Base-by-base conservation (phyloP, 768 basidiomycete species). In the Phaeotremella fagi region DNA sequence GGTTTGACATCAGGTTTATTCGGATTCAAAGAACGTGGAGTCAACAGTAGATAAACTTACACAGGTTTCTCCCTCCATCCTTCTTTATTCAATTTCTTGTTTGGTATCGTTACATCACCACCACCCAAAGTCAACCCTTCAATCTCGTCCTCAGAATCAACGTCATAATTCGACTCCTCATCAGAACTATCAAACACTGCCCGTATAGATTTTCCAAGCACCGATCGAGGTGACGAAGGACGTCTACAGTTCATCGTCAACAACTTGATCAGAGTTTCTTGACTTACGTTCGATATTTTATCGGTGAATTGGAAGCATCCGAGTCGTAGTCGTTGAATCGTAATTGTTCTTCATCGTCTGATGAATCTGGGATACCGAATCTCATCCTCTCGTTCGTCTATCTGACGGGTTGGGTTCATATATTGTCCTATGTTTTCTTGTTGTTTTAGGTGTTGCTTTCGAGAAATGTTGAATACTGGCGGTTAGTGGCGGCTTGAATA, bases 91-190 rank as follows among this genome's bases (percentile, higher is more conserved):
- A 12, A 15, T 58, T 58, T 1, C 54, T 54, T n/a, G n/a, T n/a
- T n/a, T n/a, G n/a, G n/a, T n/a, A n/a, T n/a, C n/a, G n/a, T n/a
- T n/a, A n/a, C n/a, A n/a, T n/a, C n/a, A n/a, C n/a, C 27, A 59
- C 60, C 57, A 36, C 49, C 55, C 38, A 56, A 47, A 1, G 52
- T 52, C 11, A 46, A n/a, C 31, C 52, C 11, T 7, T 61, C 60
- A 1, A 60, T 55, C 27, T 66, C 64, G 37, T 66, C 64, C 41
- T 66, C 64, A n/a, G 64, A 66, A 22, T 62, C 58, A 27, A 56
- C 20, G 7, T 24, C 50, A 24, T 50, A 54, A 1, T 29, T 14
- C 26, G 61, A 7, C 4, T 62, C 61, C 3, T 50, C 45, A 24
- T 54, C 48, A 1, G 63, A 61, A 26, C 48, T 31, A 45, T 50